Evolutionary conservation across 441 rosid species (phyloP).

Genomic region (Adansonia rubrostipa): DNA sequence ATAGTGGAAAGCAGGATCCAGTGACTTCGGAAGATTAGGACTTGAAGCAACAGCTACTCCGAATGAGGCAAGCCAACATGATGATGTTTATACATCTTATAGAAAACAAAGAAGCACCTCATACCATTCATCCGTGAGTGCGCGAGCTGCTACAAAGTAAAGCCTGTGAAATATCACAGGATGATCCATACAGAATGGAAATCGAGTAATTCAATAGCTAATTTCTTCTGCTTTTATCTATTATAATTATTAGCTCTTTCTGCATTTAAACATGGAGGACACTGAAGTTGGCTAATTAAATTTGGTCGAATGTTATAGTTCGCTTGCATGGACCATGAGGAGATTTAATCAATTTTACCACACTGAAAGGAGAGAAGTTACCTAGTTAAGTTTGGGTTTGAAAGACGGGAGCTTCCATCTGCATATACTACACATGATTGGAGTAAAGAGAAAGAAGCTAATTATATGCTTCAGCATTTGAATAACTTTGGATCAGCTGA

Average conservation of each 20-base stretch:
- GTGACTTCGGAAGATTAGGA: slow-evolving; percentile 80
- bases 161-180: neutral
- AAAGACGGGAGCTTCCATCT: neutral
- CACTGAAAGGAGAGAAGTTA: neutral
- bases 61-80: slow-evolving; percentile 75
- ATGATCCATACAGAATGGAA: slow-evolving; percentile 4
- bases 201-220: neutral
- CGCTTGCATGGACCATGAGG: neutral
- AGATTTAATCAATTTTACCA: neutral
- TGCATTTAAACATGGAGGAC: neutral
- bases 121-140: slow-evolving; percentile 91
- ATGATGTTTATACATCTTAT: slow-evolving; percentile 90
- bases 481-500: neutral
- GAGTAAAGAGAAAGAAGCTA: neutral
- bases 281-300: neutral
- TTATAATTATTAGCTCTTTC: neutral
- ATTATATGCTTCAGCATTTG: neutral
- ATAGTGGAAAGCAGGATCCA: slow-evolving; percentile 63
- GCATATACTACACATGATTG: neutral
- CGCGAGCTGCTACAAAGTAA: slow-evolving; percentile 67
- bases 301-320: neutral
- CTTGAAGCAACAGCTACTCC: slow-evolving; percentile 91
- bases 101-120: slow-evolving; percentile 89
- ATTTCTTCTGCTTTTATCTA: neutral
- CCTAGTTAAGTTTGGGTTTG: neutral